phyloP scores from a whole-genome alignment of 257 asterid genomes.

The Voacanga thouarsii region DNA sequence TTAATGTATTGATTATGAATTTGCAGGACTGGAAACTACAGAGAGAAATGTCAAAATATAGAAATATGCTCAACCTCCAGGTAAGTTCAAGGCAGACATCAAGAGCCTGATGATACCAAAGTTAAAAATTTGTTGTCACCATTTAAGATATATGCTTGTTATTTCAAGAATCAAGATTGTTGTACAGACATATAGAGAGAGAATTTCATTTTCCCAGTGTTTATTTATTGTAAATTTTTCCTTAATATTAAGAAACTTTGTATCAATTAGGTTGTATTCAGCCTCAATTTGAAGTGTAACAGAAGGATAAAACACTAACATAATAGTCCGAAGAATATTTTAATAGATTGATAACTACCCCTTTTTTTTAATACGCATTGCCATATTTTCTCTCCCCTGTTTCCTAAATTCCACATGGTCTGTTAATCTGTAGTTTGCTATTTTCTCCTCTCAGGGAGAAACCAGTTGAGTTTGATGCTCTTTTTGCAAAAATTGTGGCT shows the following conservation, averaged over 20 bases:
- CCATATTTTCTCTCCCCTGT: no score
- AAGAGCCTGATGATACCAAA: background rate
- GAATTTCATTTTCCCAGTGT: background rate
- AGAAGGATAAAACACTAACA: background rate
- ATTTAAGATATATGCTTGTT: background rate
- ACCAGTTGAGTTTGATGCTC: no score
- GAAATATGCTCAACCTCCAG: background rate
- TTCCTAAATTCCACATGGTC: no score
- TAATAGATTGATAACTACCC: background rate
- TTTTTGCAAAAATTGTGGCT: no score
- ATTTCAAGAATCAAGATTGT: background rate
- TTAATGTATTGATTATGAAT: background rate
- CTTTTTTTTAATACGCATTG: background rate
- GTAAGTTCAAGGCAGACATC: slow-evolving; percentile 1
- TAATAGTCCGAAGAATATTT: background rate
- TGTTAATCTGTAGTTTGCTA: no score
- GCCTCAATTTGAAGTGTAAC: background rate
- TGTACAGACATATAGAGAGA: slow-evolving; percentile 1
- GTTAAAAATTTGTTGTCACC: background rate
- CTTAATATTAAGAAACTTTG: background rate
- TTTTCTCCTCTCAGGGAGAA: no score
- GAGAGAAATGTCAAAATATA: background rate
- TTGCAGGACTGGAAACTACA: slow-evolving; percentile 12
- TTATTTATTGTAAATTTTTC: background rate
- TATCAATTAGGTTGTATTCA: background rate